These are phyloP conservation scores for Thymus mandschuricus DNA, from an alignment of 257 asterid genomes.

Conservation along the genomic window DNA sequence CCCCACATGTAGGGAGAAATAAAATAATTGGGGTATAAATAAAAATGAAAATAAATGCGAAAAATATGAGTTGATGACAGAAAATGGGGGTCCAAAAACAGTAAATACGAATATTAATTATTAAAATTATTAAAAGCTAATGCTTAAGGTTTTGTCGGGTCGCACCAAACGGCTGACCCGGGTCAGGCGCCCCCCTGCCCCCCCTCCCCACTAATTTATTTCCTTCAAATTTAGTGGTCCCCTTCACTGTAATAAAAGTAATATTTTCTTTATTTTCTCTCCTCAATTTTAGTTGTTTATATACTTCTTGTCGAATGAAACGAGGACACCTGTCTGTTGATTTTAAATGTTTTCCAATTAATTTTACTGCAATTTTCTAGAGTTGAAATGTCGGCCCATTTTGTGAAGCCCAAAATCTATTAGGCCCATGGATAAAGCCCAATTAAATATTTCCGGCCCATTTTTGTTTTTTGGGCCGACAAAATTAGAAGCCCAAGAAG, in stretches of 20 bases:
- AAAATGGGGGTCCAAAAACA: conserved; percentile 32
- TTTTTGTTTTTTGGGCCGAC: no score
- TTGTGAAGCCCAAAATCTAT: no score
- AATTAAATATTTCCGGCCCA: no score
- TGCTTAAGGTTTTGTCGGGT: conserved; percentile 30
- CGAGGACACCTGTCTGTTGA: no score
- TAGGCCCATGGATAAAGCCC: no score
- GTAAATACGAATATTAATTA: conserved; percentile 26
- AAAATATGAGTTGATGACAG: conserved; percentile 32
- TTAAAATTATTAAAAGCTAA: background rate
- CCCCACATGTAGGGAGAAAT: background rate
- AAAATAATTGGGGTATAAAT: background rate
- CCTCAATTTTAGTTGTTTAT: no score
- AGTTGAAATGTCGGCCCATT: no score
- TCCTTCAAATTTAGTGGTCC: no score
- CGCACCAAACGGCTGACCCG: conserved; percentile 41
- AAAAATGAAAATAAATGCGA: conserved; percentile 28
- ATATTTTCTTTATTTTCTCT: conserved; percentile 16
- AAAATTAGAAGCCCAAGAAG: background rate
- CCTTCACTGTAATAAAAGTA: background rate
- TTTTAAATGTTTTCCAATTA: no score
- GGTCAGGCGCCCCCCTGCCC: conserved; percentile 46
- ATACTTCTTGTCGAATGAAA: no score
- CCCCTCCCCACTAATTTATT: conserved; percentile 28
- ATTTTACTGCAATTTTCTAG: no score